Evolutionary conservation across 2,329 filamentous ascomycete genomes (phyloP).

Genomic region (Pseudogymnoascus sp.): DNA sequence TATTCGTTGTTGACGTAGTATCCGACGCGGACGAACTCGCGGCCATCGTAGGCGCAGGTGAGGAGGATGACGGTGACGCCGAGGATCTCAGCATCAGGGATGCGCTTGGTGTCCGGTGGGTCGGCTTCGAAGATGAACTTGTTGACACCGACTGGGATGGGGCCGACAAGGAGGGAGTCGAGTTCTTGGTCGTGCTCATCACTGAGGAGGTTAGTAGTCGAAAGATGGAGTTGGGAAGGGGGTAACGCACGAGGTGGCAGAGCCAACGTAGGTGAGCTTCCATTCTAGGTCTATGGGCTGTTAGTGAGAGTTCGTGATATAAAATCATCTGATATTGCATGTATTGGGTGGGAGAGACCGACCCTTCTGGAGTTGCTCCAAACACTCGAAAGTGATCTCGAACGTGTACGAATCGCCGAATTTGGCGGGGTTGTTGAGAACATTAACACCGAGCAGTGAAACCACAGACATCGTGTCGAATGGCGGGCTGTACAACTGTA

Average conservation of each 20-base stretch:
- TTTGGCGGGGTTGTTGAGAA: constrained; percentile 92
- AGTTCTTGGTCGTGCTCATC: constrained; percentile 98
- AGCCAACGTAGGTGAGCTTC: constrained; percentile 98
- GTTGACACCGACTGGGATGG: constrained; percentile 96
- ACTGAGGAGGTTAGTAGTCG: constrained; percentile 40
- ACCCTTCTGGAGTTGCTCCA: constrained; percentile 93
- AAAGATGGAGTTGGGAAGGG: constrained; percentile 10
- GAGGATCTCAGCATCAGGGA: constrained; percentile 89
- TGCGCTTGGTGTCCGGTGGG: constrained; percentile 79
- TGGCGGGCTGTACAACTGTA: constrained; percentile 10
- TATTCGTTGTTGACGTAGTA: constrained; percentile 99
- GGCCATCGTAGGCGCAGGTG: constrained; percentile 90
- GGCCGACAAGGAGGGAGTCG: constrained; percentile 90
- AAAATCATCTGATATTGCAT: constrained; percentile 11
- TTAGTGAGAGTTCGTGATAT: constrained; percentile 15
- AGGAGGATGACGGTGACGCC: constrained; percentile 96
- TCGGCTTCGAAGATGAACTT: constrained; percentile 98
- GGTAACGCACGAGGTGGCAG: constrained; percentile 78
- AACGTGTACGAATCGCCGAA: constrained; percentile 93
- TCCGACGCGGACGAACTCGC: constrained; percentile 95
- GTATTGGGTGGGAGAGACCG: constrained; percentile 21
- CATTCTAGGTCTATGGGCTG: constrained; percentile 76
- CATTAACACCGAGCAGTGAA: constrained; percentile 88
- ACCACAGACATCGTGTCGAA: constrained; percentile 77
- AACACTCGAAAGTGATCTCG: constrained; percentile 97